Evolutionary conservation across 2,329 filamentous ascomycete species (phyloP), one percentile per base, ranked within the genome.

Genomic region (Mycosphaerella arachidis): DNA sequence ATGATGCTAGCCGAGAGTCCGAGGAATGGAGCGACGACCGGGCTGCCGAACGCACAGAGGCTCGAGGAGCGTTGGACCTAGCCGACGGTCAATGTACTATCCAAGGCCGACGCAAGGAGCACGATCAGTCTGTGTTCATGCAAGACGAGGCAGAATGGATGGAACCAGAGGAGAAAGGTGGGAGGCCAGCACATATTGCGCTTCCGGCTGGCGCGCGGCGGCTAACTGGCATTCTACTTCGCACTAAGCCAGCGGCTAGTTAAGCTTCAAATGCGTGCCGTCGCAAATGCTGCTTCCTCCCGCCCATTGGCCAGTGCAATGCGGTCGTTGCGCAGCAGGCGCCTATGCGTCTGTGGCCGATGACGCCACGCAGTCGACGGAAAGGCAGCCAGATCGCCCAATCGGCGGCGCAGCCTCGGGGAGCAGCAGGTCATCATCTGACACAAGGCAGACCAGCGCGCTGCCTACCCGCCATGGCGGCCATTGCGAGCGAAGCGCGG

Each of bases 161-260:
- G 33, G 51, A 59, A 29, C 18, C 48, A 48, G 61, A 63, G 58
- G 57, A 63, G 61, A 63, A 63, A 57, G 48, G 61, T 63, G 61
- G 58, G 61, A 51, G 57, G 57, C 51, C 61, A 63, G 48, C 40
- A 58, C 50, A 63, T 58, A 57, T 48, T 58, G 61, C 61, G 55
- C 58, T 40, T 57, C 35, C 43, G 57, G 55, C 61, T 61, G 55
- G 51, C 61, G 58, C 58, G 61, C 58, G 31, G 24, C 31, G 57
- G 57, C 58, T 56, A 56, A 31, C 56, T 58, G 56, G 59, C 27
- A 52, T 50, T 31, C 18, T 12, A 46, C n/a, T 29, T 31, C 50
- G 56, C 33, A 52, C 50, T 48, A 45, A 56, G 24, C 58, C 54
- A 56, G 57, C 55, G 54, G 18, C 58, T 56, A 58, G 48, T 48